Conservation (phyloP, 83 land plant genomes). For the Diphasiastrum complanatum region DNA sequence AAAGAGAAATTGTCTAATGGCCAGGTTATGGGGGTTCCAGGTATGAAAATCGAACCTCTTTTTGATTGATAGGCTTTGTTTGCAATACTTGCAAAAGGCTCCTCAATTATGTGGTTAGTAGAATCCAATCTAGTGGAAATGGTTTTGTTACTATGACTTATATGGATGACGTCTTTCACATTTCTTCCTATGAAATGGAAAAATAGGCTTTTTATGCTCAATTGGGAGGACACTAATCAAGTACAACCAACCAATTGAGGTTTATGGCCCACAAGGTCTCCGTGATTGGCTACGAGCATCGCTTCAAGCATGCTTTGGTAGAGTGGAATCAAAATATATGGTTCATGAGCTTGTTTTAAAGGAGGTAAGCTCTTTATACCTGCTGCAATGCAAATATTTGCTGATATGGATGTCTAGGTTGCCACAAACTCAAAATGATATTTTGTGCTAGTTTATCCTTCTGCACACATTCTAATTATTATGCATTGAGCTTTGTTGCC, state of each 20-base stretch:
- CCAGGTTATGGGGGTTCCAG: too few relatives aligned
- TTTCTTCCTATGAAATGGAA: background rate
- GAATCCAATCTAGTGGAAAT: background rate
- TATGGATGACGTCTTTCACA: background rate
- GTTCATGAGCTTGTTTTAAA: constrained; percentile 40
- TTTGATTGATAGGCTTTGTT: background rate
- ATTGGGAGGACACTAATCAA: constrained; percentile 20
- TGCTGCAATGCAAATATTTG: too few relatives aligned
- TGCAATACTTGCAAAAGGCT: constrained; percentile 2
- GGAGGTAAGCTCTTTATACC: constrained; percentile 22
- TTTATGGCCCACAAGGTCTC: constrained; percentile 50
- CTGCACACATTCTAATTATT: background rate
- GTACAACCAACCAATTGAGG: constrained; percentile 25
- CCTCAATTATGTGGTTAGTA: too few relatives aligned
- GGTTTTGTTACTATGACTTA: background rate
- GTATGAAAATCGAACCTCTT: too few relatives aligned
- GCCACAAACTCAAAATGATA: too few relatives aligned
- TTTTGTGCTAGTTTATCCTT: background rate
- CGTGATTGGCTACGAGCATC: constrained; percentile 38
- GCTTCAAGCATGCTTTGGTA: constrained; percentile 26
- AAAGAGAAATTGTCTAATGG: too few relatives aligned
- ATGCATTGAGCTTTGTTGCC: too few relatives aligned
- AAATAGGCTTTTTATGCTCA: constrained; percentile 34
- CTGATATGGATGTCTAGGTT: too few relatives aligned
- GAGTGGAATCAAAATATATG: constrained; percentile 32